Evolutionary conservation across 305 asterid species (phyloP).

Genomic region (Salvia sclarea): DNA sequence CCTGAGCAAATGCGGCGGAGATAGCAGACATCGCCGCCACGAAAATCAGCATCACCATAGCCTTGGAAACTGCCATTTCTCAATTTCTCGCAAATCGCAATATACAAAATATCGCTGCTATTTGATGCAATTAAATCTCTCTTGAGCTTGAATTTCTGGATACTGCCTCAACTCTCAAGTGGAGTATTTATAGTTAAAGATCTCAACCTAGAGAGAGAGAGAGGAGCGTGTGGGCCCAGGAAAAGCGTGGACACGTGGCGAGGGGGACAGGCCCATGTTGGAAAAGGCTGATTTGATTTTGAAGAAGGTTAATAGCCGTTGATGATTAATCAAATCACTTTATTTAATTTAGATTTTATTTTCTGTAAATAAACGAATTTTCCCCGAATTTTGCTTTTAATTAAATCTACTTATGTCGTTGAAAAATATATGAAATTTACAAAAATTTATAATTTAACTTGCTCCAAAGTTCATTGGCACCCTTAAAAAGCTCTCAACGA

Average conservation of each 20-base stretch:
- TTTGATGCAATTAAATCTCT: background rate
- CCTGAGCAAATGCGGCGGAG: slow-evolving; percentile 47
- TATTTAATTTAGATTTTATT: too few relatives aligned
- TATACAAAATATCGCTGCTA: background rate
- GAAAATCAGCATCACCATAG: slow-evolving; percentile 34
- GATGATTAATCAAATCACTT: background rate
- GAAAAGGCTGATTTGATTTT: slow-evolving; percentile 21
- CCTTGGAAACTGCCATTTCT: slow-evolving; percentile 37
- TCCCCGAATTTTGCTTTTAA: too few relatives aligned
- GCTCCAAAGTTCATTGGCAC: too few relatives aligned
- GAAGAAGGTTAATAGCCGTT: background rate
- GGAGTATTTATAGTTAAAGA: background rate
- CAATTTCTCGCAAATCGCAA: background rate
- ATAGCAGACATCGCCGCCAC: slow-evolving; percentile 36
- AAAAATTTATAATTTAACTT: too few relatives aligned
- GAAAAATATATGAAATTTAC: too few relatives aligned
- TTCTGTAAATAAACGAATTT: too few relatives aligned
- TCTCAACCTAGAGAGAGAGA: background rate
- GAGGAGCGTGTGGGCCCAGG: slow-evolving; percentile 36
- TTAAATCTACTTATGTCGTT: too few relatives aligned
- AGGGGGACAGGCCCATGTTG: slow-evolving; percentile 30
- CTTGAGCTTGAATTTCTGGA: background rate
- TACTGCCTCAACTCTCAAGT: background rate
- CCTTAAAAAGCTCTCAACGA: too few relatives aligned
- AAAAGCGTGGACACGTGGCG: slow-evolving; percentile 38